Evolutionary conservation across 306 rosid genomes (phyloP).

Genomic region (Carpinus fangiana): DNA sequence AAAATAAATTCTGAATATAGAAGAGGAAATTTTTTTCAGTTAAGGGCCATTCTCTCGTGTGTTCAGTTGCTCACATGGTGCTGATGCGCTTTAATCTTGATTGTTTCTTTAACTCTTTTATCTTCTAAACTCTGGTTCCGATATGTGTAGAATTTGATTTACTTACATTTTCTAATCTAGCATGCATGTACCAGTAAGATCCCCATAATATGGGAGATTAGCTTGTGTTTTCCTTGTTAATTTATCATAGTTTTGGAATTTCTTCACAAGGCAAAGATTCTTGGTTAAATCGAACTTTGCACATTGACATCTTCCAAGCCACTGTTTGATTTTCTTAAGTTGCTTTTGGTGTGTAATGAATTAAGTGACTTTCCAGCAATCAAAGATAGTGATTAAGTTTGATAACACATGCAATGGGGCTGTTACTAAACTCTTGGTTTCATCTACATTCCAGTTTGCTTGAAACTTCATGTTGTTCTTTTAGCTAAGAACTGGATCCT

Average conservation of each 20-base stretch:
- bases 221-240: background rate
- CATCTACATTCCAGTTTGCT: background rate
- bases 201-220: background rate
- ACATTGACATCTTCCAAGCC: background rate
- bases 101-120: background rate
- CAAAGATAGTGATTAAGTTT: background rate
- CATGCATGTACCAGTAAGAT: background rate
- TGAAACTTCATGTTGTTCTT: background rate
- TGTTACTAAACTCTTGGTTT: background rate
- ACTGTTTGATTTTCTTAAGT: background rate
- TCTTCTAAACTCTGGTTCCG: background rate
- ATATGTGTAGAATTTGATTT: background rate
- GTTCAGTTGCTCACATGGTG: background rate
- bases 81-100: background rate
- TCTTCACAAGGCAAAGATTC: background rate
- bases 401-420: background rate
- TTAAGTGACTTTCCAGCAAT: background rate
- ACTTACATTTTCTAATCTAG: background rate
- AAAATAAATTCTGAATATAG: background rate
- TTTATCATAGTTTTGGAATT: background rate
- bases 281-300: background rate
- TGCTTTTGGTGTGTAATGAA: background rate
- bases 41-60: background rate
- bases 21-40: background rate
- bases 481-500: slow-evolving; percentile 25